Percentiles rank a stretch among this genome's conserved stretches.
These are phyloP conservation scores for Sporothrix globosa DNA, from an alignment of 2,329 filamentous ascomycete genomes.

Conservation along the genomic window DNA sequence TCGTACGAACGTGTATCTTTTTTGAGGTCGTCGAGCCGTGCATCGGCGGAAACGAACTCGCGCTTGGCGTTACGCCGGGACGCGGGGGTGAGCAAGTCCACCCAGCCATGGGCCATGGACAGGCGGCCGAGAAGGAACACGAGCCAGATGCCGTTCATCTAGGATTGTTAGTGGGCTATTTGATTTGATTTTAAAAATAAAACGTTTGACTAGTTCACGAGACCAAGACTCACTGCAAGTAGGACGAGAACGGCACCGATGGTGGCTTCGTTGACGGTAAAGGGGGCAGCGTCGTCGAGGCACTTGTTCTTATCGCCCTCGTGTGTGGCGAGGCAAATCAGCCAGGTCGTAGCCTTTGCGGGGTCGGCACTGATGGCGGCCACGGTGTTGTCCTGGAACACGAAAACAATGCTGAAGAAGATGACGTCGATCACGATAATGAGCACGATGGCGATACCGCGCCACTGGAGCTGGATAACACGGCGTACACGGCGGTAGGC, in stretches of 20 bases:
- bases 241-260: conserved; percentile 81
- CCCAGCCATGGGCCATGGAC: conserved; percentile 86
- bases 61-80: conserved; percentile 58
- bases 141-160: conserved; percentile 85
- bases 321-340: conserved; percentile 67
- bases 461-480: conserved; percentile 91
- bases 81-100: conserved; percentile 60
- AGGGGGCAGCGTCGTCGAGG: conserved; percentile 57
- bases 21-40: conserved; percentile 61
- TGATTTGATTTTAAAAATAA: not conserved
- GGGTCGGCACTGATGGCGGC: conserved; percentile 60
- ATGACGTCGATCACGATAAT: conserved; percentile 90
- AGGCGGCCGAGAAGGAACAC: conserved; percentile 78
- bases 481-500: conserved; percentile 85
- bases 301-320: conserved; percentile 69
- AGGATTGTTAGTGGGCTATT: conserved; percentile 2
- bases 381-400: conserved; percentile 79
- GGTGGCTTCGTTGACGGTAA: conserved; percentile 76
- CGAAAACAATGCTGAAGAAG: conserved; percentile 90
- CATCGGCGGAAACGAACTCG: conserved; percentile 90
- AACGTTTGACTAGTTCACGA: conserved; percentile 39
- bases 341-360: conserved; percentile 64
- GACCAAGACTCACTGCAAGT: conserved; percentile 66
- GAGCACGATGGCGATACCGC: conserved; percentile 84
- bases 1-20: conserved; percentile 74